Evolutionary conservation across 2,329 filamentous ascomycete genomes (phyloP).

Genomic region (Talaromyces sp.): DNA sequence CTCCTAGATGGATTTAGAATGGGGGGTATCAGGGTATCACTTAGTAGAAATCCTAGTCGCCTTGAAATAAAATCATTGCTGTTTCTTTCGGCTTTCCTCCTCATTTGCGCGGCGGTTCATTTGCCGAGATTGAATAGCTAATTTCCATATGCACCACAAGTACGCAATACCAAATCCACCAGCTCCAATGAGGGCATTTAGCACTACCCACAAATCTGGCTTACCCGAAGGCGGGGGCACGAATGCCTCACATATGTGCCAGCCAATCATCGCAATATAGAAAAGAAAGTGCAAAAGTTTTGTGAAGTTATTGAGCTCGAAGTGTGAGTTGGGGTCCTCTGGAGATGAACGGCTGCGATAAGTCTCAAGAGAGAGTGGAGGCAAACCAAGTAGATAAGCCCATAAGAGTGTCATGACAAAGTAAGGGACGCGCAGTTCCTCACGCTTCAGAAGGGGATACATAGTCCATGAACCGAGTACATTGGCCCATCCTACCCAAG

Average conservation of each 20-base stretch:
- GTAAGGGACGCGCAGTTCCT: constrained; percentile 83
- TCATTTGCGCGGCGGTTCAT: constrained; percentile 28
- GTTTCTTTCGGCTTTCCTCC: constrained; percentile 37
- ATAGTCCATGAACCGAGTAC: constrained; percentile 88
- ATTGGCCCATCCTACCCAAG: constrained; percentile 97
- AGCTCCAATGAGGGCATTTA: constrained; percentile 84
- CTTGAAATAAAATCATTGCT: constrained; percentile 28
- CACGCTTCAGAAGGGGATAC: constrained; percentile 84
- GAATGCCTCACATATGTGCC: constrained; percentile 77
- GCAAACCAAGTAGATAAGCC: constrained; percentile 87
- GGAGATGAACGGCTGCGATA: constrained; percentile 59
- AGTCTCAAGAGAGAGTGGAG: constrained; percentile 71
- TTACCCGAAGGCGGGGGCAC: constrained; percentile 71
- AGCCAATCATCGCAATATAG: constrained; percentile 75
- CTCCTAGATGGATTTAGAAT: constrained; percentile 7
- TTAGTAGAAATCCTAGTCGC: constrained; percentile 13
- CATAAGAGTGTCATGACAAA: constrained; percentile 81
- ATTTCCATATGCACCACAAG: constrained; percentile 80
- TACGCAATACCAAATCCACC: constrained; percentile 86
- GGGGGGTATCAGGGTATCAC: constrained; percentile 31
- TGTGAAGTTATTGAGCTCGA: constrained; percentile 57
- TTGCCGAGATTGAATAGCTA: constrained; percentile 40
- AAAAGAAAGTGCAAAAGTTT: constrained; percentile 75
- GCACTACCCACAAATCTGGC: constrained; percentile 92
- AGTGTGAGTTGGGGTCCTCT: constrained; percentile 40